Base-by-base conservation (phyloP, 331 rosid genomes). In the Saraca asoca region DNA sequence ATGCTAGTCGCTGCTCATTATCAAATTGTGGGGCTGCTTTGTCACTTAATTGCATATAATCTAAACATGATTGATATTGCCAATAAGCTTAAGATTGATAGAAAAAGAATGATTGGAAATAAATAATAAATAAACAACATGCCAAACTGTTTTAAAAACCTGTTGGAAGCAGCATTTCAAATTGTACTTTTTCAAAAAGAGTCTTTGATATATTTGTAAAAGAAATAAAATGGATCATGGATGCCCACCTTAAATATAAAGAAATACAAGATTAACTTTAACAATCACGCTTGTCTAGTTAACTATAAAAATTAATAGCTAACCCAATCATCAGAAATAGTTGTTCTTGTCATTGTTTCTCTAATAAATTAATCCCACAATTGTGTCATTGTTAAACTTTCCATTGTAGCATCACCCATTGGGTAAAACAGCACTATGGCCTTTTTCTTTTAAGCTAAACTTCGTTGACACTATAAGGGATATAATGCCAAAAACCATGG, bases 1-100 rank as follows among this genome's bases (percentile, higher is more conserved):
- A 39, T 65, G 71, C 58, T 58, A 48, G 17, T 64, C 24, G 43
- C 19, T 31, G 72, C 64, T 48, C 15, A 48, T 66, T 34, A 65
- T 73, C 70, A 65, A 64, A 66, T 48, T 74, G 80, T 79, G 87
- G 87, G 80, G 71, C 61, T 83, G 60, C 78, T 64, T 58, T 76
- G 87, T 73, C 85, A 60, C 87, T 70, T 69, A 43, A 58, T 61
- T 65, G 50, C 76, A 41, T 67, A 65, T 42, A 43, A 24, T 14
- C 59, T 19, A 52, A 70, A 72, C 70, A 55, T 66, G 9, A 68
- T 59, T 72, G 62, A 70, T 64, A 54, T 74, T 62, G 12, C 56
- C 58, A 19, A 12, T 34, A 62, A 41, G 62, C 17, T 39, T 59
- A 49, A 34, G 60, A 54, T 65, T 50, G 14, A 71, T 57, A 58